Base-by-base conservation (phyloP, 345 rosid species). In the Raphanus sativus region DNA sequence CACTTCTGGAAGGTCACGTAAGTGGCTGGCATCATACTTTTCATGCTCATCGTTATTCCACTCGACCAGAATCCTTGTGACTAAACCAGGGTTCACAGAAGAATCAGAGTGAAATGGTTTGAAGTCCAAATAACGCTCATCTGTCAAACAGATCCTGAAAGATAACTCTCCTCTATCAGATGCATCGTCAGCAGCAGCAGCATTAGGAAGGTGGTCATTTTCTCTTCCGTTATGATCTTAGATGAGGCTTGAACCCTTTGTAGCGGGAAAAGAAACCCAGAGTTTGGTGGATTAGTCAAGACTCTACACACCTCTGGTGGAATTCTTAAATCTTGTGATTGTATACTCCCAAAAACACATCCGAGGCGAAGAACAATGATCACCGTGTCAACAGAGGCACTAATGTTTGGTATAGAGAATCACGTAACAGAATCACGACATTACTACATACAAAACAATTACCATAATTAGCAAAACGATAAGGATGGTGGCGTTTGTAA, bases 1-100 rank as follows among this genome's bases (percentile, higher is more conserved):
- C 73, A 92, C 97, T 75, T 82, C 99, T 0, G 98, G 97, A 16
- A 95, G 89, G 80, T 95, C 92, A 83, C 79, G 85, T 65, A 95
- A 74, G 84, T 85, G 89, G 88, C 87, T 84, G 54, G 86, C 66
- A 87, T 95, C 96, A 61, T 95, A 95, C 54, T 69, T 58, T 61
- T 84, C 89, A 33, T 73, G 86, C 75, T 89, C 96, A 32, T 74
- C 77, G 56, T 91, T 88, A 48, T 88, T 89, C 99, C 99, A 95
- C 66, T 88, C 89, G 12, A 92, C 70, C 84, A 87, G 52, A 79
- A 89, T 85, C 76, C 83, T 87, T 38, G 87, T 52, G 52, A 76
- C 72, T 17, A 67, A 67, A 29, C 86, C 89, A 61, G 86, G 66
- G 62, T 82, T 87, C 56, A 91, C 72, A 54, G 80, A 50, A 38